Percentiles rank a stretch among this genome's conserved stretches.
Conservation (phyloP, 2,329 filamentous ascomycete genomes). For the Achaetomium macrosporum region DNA sequence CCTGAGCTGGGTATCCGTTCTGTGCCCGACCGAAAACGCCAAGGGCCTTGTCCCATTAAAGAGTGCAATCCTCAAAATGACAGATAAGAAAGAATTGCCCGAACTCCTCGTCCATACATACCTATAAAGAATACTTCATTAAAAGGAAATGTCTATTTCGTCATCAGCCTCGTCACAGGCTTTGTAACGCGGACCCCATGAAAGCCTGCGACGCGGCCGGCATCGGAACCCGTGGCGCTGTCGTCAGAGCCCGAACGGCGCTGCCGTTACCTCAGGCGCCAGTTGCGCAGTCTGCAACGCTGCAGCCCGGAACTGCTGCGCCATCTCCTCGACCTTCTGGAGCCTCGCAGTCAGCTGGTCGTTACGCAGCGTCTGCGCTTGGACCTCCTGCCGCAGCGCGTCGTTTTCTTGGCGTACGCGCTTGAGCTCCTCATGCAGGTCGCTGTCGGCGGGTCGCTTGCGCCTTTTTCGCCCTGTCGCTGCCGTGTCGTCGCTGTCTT, state of each 20-base stretch:
- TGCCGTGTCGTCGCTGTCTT: conserved; percentile 47
- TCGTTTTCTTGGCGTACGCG: conserved; percentile 60
- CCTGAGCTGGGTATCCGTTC: conserved; percentile 1
- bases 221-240: background rate
- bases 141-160: too few relatives aligned
- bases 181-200: background rate
- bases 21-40: conserved; percentile 10
- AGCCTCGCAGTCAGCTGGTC: conserved; percentile 32
- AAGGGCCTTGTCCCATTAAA: background rate
- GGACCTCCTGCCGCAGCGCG: conserved; percentile 47
- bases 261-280: too few relatives aligned
- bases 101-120: background rate
- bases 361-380: conserved; percentile 44
- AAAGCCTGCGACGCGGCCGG: conserved; percentile 1
- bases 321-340: conserved; percentile 17
- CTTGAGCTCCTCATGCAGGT: conserved; percentile 60
- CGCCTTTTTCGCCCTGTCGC: conserved; percentile 19
- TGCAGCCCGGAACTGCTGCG: too few relatives aligned
- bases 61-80: background rate
- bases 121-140: too few relatives aligned
- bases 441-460: conserved; percentile 28
- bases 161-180: background rate
- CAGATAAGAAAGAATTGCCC: background rate
- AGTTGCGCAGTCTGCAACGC: too few relatives aligned
- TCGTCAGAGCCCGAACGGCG: too few relatives aligned